These are phyloP conservation scores for Diaporthe sp. DNA, from an alignment of 2,329 filamentous ascomycete genomes.

Conservation along the genomic window DNA sequence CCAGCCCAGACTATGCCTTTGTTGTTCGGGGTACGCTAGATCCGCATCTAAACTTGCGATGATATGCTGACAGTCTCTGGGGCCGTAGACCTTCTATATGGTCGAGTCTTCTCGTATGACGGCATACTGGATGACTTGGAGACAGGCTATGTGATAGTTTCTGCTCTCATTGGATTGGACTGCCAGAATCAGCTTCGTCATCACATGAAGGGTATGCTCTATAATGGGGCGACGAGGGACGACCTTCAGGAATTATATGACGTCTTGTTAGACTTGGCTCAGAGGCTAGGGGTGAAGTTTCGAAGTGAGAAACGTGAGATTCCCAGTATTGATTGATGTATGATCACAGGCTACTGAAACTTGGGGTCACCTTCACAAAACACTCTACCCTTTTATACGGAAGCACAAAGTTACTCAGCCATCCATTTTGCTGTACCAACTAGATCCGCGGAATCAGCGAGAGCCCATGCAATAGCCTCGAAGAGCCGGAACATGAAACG, in stretches of 20 bases:
- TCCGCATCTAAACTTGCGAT: background rate
- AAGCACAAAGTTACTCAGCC: background rate
- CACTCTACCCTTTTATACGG: background rate
- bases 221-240: background rate
- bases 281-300: background rate
- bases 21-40: background rate
- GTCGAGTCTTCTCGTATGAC: background rate
- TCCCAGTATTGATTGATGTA: background rate
- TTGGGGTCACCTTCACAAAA: background rate
- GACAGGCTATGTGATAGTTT: background rate
- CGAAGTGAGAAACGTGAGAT: background rate
- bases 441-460: background rate
- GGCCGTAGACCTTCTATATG: background rate
- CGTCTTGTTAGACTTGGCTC: background rate
- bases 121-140: background rate
- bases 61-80: background rate
- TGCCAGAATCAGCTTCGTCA: background rate
- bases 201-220: background rate
- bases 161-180: background rate
- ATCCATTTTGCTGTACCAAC: background rate
- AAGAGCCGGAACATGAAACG: background rate
- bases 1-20: constrained; percentile 5
- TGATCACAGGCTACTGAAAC: accelerated
- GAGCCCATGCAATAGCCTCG: background rate
- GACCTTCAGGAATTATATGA: background rate